phyloP scores from a whole-genome alignment of 2,329 filamentous ascomycete genomes.

The Rutstroemia sp. region DNA sequence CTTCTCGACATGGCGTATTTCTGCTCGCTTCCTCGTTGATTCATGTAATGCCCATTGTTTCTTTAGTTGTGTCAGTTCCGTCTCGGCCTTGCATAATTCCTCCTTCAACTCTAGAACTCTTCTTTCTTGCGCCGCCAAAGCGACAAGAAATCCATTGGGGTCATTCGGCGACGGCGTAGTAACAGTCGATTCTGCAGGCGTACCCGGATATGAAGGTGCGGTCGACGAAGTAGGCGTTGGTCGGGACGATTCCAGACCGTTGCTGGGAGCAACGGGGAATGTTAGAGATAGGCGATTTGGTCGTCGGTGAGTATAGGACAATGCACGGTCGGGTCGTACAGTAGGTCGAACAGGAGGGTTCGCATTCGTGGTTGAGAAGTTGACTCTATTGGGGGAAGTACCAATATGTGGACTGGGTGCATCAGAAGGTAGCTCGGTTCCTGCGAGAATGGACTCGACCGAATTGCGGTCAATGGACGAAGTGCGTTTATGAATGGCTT shows the following conservation, averaged over 20 bases:
- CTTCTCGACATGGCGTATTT: conserved; percentile 53
- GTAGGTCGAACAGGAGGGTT: conserved; percentile 16
- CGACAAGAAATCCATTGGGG: conserved; percentile 59
- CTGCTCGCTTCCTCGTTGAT: conserved; percentile 64
- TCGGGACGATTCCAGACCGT: conserved; percentile 20
- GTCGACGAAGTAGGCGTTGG: conserved; percentile 23
- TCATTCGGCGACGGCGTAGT: conserved; percentile 24
- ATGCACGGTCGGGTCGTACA: conserved; percentile 19
- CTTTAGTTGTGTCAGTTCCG: conserved; percentile 69
- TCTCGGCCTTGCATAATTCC: conserved; percentile 77
- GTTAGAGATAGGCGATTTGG: conserved; percentile 28
- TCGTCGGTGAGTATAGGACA: conserved; percentile 23
- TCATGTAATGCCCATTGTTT: conserved; percentile 76
- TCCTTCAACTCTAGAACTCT: conserved; percentile 85
- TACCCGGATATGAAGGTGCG: conserved; percentile 21
- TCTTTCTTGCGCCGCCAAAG: conserved; percentile 86
- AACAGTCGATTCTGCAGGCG: conserved; percentile 17
- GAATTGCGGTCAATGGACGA: conserved; percentile 25
- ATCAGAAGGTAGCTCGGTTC: conserved; percentile 18
- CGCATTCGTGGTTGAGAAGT: conserved; percentile 17
- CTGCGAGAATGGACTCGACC: conserved; percentile 27
- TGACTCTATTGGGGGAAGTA: conserved; percentile 20
- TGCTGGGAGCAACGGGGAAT: conserved; percentile 27
- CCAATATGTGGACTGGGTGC: conserved; percentile 23
- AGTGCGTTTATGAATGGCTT: conserved; percentile 19